phyloP scores from a whole-genome alignment of 805 yeast species.

The Lipomyces anomalus region DNA sequence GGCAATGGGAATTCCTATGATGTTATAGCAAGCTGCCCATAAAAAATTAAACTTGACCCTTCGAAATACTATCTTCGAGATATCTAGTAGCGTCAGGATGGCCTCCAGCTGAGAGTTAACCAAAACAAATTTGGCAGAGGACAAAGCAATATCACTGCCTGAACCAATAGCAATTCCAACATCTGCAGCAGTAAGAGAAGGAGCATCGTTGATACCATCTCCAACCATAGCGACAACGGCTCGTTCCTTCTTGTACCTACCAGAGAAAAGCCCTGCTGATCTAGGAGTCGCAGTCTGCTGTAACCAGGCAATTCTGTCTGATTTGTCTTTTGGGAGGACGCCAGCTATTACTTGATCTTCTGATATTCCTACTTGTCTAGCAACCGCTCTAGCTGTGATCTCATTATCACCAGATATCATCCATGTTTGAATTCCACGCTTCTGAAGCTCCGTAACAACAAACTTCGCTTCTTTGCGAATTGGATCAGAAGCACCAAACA shows the following conservation, averaged over 20 bases:
- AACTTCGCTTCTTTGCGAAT: conserved; percentile 48
- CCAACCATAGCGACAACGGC: conserved; percentile 70
- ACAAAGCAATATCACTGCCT: conserved; percentile 70
- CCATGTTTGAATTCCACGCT: conserved; percentile 51
- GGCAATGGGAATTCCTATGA: conserved; percentile 85
- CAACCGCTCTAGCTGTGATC: conserved; percentile 63
- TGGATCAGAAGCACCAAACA: conserved; percentile 55
- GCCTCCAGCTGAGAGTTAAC: conserved; percentile 46
- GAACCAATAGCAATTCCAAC: conserved; percentile 72
- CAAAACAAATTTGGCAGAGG: conserved; percentile 68
- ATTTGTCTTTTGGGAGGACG: conserved; percentile 70
- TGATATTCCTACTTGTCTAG: conserved; percentile 54
- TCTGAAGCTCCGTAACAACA: conserved; percentile 43
- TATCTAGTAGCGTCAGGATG: conserved; percentile 53
- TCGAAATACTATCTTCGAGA: conserved; percentile 62
- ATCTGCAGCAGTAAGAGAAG: conserved; percentile 68
- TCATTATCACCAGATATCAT: conserved; percentile 74
- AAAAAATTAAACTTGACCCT: conserved; percentile 75
- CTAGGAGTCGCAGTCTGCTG: conserved; percentile 38
- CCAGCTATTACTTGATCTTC: conserved; percentile 53
- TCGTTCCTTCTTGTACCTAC: conserved; percentile 22
- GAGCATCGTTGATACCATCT: conserved; percentile 80
- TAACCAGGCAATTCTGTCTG: conserved; percentile 51
- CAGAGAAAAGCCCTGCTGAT: conserved; percentile 11
- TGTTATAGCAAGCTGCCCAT: conserved; percentile 81